Base-by-base conservation (phyloP, 768 basidiomycete genomes). In the Chiua virens region DNA sequence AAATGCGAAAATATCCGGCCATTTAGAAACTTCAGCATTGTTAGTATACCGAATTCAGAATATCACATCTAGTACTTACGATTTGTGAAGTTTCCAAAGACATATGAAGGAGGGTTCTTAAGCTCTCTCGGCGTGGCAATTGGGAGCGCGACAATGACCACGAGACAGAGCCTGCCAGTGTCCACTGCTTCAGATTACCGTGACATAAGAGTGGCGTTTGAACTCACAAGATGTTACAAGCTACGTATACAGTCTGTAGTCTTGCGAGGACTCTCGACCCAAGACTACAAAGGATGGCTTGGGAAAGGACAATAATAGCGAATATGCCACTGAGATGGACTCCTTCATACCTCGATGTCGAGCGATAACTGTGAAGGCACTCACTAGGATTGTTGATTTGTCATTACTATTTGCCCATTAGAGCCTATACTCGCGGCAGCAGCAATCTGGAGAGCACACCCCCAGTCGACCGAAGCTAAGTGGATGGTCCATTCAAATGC, bases 251-350 rank as follows among this genome's bases (percentile, higher is more conserved):
- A 10, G 74, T 80, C 61, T 90, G 89, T 15, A 89, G 62, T n/a
- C 85, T 74, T 1, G 86, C 88, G 17, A 91, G 69, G 18, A 83
- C 56, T n/a, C 70, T 68, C 2, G 87, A 87, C 17, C 80, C 85
- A 15, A 88, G 70, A 57, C 83, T 83, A 55, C 85, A 87, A 14
- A 86, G 63, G 10, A 82, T 53, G 0, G 79, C 86, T 63, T 89
- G 85, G 2, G 76, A 70, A 17, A 85, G 37, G 8, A 89, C 65
- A 40, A 91, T 69, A 8, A 75, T 83, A 30, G 68, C 73, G 56
- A 81, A 90, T 6, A 88, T 75, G 5, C 79, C 85, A 56, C 87
- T 87, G n/a, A 42, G 18, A 4, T n/a, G 20, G 22, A 71, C 57
- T 17, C 72, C 66, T 32, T 78, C 68, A 53, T 73, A 63, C 2